Evolutionary conservation across 345 rosid species (phyloP).

Genomic region (Pelargonium nanum): DNA sequence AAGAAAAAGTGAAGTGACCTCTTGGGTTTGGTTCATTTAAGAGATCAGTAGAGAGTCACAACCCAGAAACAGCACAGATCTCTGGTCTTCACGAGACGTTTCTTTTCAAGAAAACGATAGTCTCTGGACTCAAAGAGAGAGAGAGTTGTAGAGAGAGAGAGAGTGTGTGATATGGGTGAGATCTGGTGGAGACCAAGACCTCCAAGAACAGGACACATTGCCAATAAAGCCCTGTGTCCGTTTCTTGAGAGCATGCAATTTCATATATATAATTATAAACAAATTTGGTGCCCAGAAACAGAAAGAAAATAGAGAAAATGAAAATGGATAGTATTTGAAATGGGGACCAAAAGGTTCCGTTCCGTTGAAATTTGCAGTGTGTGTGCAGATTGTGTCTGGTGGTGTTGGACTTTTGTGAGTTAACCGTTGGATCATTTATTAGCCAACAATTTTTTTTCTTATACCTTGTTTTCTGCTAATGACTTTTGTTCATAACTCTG

Average conservation of each 20-base stretch:
- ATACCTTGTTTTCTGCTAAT: background rate
- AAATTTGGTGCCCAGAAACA: too few relatives aligned
- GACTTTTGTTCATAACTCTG: too few relatives aligned
- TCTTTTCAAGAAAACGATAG: too few relatives aligned
- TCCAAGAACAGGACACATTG: slow-evolving; percentile 29
- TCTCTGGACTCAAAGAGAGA: slow-evolving; percentile 20
- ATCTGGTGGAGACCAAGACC: slow-evolving; percentile 28
- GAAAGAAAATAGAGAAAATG: slow-evolving; percentile 2
- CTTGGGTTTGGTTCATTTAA: slow-evolving; percentile 28
- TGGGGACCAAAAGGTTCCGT: slow-evolving; percentile 14
- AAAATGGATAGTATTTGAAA: slow-evolving; percentile 2
- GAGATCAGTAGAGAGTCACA: slow-evolving; percentile 4
- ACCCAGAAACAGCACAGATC: too few relatives aligned
- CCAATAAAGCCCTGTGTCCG: slow-evolving; percentile 42
- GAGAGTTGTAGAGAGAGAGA: slow-evolving; percentile 11
- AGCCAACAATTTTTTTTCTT: too few relatives aligned
- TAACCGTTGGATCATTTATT: background rate
- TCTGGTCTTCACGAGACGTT: slow-evolving; percentile 28
- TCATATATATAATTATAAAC: background rate
- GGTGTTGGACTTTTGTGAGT: background rate
- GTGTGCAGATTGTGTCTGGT: background rate
- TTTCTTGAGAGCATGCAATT: slow-evolving; percentile 10
- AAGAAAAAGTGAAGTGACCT: slow-evolving; percentile 25
- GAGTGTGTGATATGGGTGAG: slow-evolving; percentile 17
- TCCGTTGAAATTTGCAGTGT: background rate